phyloP scores from a whole-genome alignment of 2,329 filamentous ascomycete species.

The Aspergillus viridinutans region DNA sequence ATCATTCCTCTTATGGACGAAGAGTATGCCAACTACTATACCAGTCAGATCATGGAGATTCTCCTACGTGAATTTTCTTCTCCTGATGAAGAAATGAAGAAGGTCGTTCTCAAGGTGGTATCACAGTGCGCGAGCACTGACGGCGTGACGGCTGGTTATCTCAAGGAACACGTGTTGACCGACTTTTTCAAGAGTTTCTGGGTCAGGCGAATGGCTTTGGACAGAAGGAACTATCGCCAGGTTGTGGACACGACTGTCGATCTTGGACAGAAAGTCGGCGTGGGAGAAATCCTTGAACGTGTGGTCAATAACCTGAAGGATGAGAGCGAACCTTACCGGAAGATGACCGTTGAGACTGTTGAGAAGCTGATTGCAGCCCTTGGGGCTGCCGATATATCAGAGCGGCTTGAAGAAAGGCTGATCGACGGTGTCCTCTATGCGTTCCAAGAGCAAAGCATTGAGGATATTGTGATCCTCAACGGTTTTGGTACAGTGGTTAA shows the following conservation, averaged over 20 bases:
- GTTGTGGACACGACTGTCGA: slow-evolving; percentile 98
- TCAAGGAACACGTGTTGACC: slow-evolving; percentile 90
- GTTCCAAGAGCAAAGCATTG: slow-evolving; percentile 96
- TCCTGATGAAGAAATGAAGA: slow-evolving; percentile 99
- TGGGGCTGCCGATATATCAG: slow-evolving; percentile 88
- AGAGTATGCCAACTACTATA: slow-evolving; percentile 99
- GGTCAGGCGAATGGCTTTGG: slow-evolving; percentile 93
- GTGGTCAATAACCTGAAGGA: slow-evolving; percentile 96
- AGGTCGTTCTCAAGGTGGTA: slow-evolving; percentile 95
- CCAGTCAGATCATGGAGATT: slow-evolving; percentile 98
- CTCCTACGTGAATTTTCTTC: slow-evolving; percentile 92
- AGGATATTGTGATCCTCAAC: slow-evolving; percentile 93
- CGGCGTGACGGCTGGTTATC: slow-evolving; percentile 88
- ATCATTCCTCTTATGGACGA: slow-evolving; percentile 99
- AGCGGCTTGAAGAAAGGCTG: slow-evolving; percentile 85
- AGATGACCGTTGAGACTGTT: slow-evolving; percentile 98
- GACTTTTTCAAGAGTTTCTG: slow-evolving; percentile 99
- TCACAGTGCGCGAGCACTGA: slow-evolving; percentile 93
- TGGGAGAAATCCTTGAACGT: slow-evolving; percentile 87
- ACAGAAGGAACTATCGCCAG: slow-evolving; percentile 96
- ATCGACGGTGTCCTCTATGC: slow-evolving; percentile 93
- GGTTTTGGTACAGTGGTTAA: slow-evolving; percentile 98
- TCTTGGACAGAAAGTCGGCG: slow-evolving; percentile 95
- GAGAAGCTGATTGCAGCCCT: slow-evolving; percentile 94
- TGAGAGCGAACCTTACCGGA: slow-evolving; percentile 94